These are phyloP conservation scores for Exophiala viscosa DNA, from an alignment of 2,329 filamentous ascomycete genomes.

Conservation along the genomic window DNA sequence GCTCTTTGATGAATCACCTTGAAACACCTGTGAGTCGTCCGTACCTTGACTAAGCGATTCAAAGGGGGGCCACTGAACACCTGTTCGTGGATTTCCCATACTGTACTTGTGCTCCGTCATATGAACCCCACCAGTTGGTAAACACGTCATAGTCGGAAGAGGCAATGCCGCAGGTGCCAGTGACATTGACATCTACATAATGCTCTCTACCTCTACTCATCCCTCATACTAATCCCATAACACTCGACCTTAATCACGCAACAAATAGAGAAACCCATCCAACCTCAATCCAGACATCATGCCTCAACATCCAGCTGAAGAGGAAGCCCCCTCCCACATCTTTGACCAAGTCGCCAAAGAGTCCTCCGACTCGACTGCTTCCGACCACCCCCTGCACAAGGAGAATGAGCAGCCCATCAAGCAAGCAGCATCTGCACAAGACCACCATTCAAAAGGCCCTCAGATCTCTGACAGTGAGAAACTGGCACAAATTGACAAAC, in stretches of 20 bases:
- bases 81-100: too few relatives aligned
- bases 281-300: conserved; percentile 28
- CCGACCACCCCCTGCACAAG: conserved; percentile 35
- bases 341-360: conserved; percentile 39
- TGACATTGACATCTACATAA: not conserved
- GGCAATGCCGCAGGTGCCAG: too few relatives aligned
- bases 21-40: too few relatives aligned
- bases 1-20: too few relatives aligned
- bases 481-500: conserved; percentile 6
- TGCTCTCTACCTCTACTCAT: not conserved
- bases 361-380: conserved; percentile 36
- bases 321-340: conserved; percentile 32
- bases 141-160: too few relatives aligned
- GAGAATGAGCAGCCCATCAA: conserved; percentile 15
- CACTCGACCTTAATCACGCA: not conserved
- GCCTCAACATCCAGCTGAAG: conserved; percentile 39
- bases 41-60: too few relatives aligned
- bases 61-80: too few relatives aligned
- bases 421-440: conserved; percentile 33
- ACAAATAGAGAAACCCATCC: not conserved
- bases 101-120: too few relatives aligned
- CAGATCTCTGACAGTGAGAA: conserved; percentile 42
- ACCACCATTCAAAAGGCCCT: conserved; percentile 44
- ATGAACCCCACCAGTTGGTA: too few relatives aligned
- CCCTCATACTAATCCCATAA: not conserved